These are phyloP conservation scores for Aspergillus brunneoviolaceus DNA, from an alignment of 2,329 filamentous ascomycete genomes.

Conservation along the genomic window DNA sequence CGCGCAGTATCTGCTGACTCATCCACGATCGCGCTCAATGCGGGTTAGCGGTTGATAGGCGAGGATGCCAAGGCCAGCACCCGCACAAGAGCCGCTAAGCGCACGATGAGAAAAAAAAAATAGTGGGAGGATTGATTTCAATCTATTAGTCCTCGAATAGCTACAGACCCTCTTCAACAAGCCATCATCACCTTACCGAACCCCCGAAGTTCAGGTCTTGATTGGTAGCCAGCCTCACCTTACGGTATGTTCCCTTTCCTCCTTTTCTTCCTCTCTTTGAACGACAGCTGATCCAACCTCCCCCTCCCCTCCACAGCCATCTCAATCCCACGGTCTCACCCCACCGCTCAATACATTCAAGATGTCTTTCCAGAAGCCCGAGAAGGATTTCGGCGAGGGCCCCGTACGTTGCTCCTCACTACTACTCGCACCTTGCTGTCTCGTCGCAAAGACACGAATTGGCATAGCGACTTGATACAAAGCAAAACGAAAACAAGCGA, in stretches of 20 bases:
- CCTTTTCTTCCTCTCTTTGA: background rate
- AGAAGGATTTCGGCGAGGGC: slow-evolving; percentile 90
- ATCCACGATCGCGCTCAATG: slow-evolving; percentile 17
- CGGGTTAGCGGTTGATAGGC: slow-evolving; percentile 42
- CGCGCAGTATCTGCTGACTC: slow-evolving; percentile 9
- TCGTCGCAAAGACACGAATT: background rate
- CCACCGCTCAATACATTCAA: slow-evolving; percentile 46
- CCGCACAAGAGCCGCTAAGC: slow-evolving; percentile 27
- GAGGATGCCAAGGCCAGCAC: slow-evolving; percentile 35
- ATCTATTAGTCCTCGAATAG: slow-evolving; percentile 19
- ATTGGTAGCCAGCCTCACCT: slow-evolving; percentile 53
- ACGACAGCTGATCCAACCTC: slow-evolving; percentile 7
- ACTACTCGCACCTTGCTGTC: background rate
- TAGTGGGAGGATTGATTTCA: slow-evolving; percentile 13
- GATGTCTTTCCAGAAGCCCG: slow-evolving; percentile 94
- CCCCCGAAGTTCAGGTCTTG: slow-evolving; percentile 76
- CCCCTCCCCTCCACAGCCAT: slow-evolving; percentile 17
- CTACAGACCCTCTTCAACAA: slow-evolving; percentile 25
- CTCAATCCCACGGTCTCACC: slow-evolving; percentile 24
- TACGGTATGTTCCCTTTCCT: slow-evolving; percentile 20
- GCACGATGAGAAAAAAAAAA: slow-evolving; percentile 15
- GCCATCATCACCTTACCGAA: slow-evolving; percentile 77
- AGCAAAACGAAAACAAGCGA: background rate
- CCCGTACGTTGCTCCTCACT: slow-evolving; percentile 58
- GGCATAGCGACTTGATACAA: background rate